Evolutionary conservation across 2,329 filamentous ascomycete species (phyloP), one percentile per base, ranked within the genome.

Genomic region (Ceratocystis cacaofunesta): DNA sequence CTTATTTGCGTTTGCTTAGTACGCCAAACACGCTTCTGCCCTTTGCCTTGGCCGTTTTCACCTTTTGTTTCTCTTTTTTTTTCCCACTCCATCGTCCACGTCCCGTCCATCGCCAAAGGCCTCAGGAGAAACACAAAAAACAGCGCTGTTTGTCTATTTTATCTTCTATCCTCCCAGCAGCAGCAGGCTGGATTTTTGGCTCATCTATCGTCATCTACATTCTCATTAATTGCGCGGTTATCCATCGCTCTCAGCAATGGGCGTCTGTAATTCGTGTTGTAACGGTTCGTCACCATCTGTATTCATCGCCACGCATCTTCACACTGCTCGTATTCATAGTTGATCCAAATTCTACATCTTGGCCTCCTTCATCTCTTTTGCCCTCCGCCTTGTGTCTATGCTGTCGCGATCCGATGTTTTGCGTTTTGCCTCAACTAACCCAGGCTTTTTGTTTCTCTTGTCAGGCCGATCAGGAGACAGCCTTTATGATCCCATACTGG

Each of bases 401-500:
- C 46, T 22, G 46, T 48, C 48, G n/a, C 48, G 48, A 52, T 52
- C 8, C 32, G 10, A 55, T 41, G 19, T 32, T 30, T 61, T 32
- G 1, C 22, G 17, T 22, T 52, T 10, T 25, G 48, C 22, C n/a
- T 22, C 8, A 25, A 25, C 48, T 52, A 52, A 25, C 48, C 19
- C 7, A 12, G 8, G n/a, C 19, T 25, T 12, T 25, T 52, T 52
- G 48, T 15, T 50, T 41, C 36, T 25, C 28, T 44, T 60, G 17
- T 58, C 61, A 88, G 88, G 86, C 73, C 88, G 86, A 77, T 84
- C 87, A 76, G 86, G 86, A 76, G 89, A 92, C 81, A 86, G 85
- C 70, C 82, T 90, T 69, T 92, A 92, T 75, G 89, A 94, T 75
- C 87, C 88, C 63, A 89, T 94, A 66, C 83, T 99, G 68, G 92